Conservation (phyloP, 305 asterid genomes). For the Coffea humblotiana region DNA sequence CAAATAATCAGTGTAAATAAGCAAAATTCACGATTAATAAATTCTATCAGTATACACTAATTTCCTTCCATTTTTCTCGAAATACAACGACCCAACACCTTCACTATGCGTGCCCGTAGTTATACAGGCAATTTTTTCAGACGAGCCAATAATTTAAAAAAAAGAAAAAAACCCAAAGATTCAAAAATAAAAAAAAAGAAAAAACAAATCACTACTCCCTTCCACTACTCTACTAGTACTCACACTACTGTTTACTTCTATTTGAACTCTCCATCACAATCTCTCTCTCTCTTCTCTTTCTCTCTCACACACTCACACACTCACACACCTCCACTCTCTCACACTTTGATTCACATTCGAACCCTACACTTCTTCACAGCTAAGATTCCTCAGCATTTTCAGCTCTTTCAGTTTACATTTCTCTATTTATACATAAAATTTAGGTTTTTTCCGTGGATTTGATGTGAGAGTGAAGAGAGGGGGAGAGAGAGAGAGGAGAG, state of each 20-base stretch:
- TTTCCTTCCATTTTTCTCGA: too few relatives aligned
- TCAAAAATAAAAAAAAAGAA: not conserved
- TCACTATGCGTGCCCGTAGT: too few relatives aligned
- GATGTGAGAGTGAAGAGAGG: slow-evolving; percentile 44
- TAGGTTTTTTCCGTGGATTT: slow-evolving; percentile 24
- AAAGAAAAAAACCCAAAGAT: not conserved
- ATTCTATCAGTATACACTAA: too few relatives aligned
- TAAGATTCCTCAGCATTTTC: slow-evolving; percentile 19
- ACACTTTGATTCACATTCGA: slow-evolving; percentile 13
- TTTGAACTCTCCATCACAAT: slow-evolving; percentile 10
- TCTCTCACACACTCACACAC: slow-evolving; percentile 6
- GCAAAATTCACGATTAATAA: too few relatives aligned
- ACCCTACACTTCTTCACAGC: slow-evolving; percentile 13
- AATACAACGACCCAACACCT: too few relatives aligned
- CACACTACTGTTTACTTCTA: slow-evolving; percentile 12
- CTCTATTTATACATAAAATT: not conserved
- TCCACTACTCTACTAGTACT: not conserved
- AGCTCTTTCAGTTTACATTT: slow-evolving; percentile 9
- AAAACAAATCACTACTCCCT: not conserved
- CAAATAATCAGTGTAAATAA: too few relatives aligned
- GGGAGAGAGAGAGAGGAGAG: slow-evolving; percentile 17
- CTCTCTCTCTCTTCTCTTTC: slow-evolving; percentile 10
- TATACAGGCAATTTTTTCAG: too few relatives aligned
- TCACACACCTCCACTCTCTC: slow-evolving; percentile 8
- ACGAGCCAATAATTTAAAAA: too few relatives aligned